Evolutionary conservation across 2,329 filamentous ascomycete genomes (phyloP), one percentile per base, ranked within the genome.

Genomic region (Thielaviopsis punctulata): DNA sequence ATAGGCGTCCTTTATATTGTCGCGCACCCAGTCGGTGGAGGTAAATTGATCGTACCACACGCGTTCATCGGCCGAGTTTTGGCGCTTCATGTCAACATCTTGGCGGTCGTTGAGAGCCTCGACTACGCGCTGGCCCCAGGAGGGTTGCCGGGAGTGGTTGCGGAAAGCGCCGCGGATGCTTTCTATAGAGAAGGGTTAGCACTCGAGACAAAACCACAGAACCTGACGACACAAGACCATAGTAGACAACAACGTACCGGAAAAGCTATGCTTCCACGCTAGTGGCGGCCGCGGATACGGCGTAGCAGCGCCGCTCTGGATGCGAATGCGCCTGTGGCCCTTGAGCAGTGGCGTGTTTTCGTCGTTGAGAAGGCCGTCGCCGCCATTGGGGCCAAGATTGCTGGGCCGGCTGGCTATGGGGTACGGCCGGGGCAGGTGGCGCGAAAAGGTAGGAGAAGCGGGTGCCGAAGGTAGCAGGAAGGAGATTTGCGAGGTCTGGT

Each of bases 11-110:
- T 88, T 86, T 59, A 98, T 95, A 64, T 84, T 89, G 66, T 98
- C 92, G 63, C 95, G 90, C 1, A 98, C 89, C 92, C 92, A 98
- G 65, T 98, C 90, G 52, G 87, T 95, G 6, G 86, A 94, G 5
- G 88, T 95, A 62, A 95, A 95, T 66, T 98, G 92, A 69, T 98
- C 92, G 67, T 96, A 96, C 92, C 92, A 96, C 9, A 93, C 84
- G 55, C 92, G 81, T 59, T 96, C 88, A 62, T 95, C 86, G 49
- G 82, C 71, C 59, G 79, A 82, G 9, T 84, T 67, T 4, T 79
- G 81, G 30, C 73, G 69, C 60, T 81, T 84, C 48, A 80, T 81
- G 56, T 83, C 79, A 56, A 72, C 73, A 25, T 75, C 72, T 59
- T 73, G 75, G 57, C 72, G 69, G 15, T 55, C 50, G 60, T 75